These are phyloP conservation scores for Rhynchosporium graminicola DNA, from an alignment of 2,329 filamentous ascomycete genomes.

Conservation along the genomic window DNA sequence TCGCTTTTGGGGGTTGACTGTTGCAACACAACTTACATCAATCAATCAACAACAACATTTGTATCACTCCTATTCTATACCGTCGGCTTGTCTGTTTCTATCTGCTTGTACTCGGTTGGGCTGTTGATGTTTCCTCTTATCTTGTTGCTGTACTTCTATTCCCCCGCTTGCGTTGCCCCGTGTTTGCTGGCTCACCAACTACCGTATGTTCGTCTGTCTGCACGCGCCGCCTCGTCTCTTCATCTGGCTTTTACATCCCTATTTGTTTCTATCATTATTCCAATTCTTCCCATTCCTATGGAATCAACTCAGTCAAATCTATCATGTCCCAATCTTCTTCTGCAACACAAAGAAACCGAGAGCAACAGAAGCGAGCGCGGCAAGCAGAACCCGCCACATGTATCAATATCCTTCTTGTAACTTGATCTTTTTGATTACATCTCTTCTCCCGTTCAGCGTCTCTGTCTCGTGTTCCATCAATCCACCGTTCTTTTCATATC, in stretches of 20 bases:
- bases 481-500: no score
- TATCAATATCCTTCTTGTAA: no score
- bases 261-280: background rate
- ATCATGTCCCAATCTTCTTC: background rate
- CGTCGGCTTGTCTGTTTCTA: slow-evolving; percentile 5
- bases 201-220: background rate
- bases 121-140: slow-evolving; percentile 5
- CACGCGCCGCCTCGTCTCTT: background rate
- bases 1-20: background rate
- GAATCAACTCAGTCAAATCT: background rate
- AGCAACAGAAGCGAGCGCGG: no score
- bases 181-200: background rate
- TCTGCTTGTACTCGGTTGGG: background rate
- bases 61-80: slow-evolving; percentile 35
- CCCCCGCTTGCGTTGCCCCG: background rate
- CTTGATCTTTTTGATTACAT: no score
- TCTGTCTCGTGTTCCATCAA: no score
- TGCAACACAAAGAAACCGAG: background rate
- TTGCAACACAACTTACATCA: background rate
- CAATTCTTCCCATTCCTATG: slow-evolving; percentile 6
- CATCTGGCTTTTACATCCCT: background rate
- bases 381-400: no score
- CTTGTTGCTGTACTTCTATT: slow-evolving; percentile 8
- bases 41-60: slow-evolving; percentile 15
- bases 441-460: no score